Evolutionary conservation across 371 early-diverging fungal genomes (phyloP).

Genomic region (Mortierella sp.): DNA sequence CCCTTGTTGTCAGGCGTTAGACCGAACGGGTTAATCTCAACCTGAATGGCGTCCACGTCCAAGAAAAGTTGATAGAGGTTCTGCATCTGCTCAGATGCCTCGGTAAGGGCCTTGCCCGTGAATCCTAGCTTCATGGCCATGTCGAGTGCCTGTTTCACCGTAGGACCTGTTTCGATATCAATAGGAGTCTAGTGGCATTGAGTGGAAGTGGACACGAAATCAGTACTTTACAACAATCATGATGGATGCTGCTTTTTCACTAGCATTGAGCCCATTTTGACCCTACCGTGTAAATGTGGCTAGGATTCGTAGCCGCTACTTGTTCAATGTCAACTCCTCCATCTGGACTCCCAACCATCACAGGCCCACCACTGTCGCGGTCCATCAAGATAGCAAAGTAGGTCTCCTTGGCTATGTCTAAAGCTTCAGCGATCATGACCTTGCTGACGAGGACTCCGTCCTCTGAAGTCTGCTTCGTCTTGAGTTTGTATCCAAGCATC

Average conservation of each 20-base stretch:
- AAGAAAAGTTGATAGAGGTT: conserved; percentile 72
- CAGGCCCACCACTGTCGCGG: conserved; percentile 71
- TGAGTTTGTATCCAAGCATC: conserved; percentile 75
- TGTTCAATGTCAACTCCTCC: conserved; percentile 78
- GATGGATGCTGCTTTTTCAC: too few species aligned
- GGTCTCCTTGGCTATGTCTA: conserved; percentile 70
- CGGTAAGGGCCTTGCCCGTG: conserved; percentile 58
- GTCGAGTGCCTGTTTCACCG: conserved; percentile 41
- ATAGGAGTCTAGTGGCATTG: conserved; percentile 14
- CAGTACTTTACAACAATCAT: not conserved
- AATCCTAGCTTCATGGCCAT: conserved; percentile 68
- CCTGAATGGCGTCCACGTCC: conserved; percentile 71
- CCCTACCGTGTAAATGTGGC: conserved; percentile 67
- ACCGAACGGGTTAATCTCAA: conserved; percentile 79
- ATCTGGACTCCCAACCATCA: conserved; percentile 72
- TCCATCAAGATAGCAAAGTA: conserved; percentile 78
- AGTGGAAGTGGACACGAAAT: too few species aligned
- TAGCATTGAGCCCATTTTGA: too few species aligned
- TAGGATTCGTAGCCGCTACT: conserved; percentile 67
- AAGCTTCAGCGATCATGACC: conserved; percentile 70
- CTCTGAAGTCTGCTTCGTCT: conserved; percentile 75
- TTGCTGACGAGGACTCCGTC: conserved; percentile 61
- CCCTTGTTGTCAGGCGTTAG: conserved; percentile 62
- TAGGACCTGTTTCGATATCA: conserved; percentile 52
- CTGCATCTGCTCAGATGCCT: conserved; percentile 69